A percentile compares a stretch with the other conserved stretches of the same genome.
phyloP scores from a whole-genome alignment of 768 basidiomycete species.

The Rossbeevera mucosa region DNA sequence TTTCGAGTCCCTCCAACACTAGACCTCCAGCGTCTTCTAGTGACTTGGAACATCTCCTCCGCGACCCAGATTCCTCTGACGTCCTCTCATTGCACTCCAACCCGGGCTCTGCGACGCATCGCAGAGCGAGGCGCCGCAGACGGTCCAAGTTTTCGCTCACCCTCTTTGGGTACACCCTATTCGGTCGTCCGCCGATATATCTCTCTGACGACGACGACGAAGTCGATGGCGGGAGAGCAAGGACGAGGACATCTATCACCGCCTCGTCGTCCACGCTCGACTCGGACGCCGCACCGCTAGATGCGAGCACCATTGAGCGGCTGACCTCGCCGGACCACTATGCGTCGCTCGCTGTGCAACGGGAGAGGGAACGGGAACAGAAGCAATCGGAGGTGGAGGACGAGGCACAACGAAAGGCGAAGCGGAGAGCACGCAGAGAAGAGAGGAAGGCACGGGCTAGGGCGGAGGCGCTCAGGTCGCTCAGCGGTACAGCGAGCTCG shows the following conservation, averaged over 20 bases:
- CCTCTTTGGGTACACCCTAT: slow-evolving; percentile 63
- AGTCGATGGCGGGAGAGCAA: slow-evolving; percentile 14
- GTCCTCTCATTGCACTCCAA: slow-evolving; percentile 67
- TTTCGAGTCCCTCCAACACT: slow-evolving; percentile 25
- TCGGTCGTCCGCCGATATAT: slow-evolving; percentile 59
- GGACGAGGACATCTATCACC: slow-evolving; percentile 23
- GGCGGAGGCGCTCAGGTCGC: slow-evolving; percentile 28
- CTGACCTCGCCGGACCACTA: slow-evolving; percentile 41
- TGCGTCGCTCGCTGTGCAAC: slow-evolving; percentile 27
- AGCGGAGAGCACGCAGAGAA: slow-evolving; percentile 41
- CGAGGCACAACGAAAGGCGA: slow-evolving; percentile 43
- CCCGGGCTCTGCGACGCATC: slow-evolving; percentile 34
- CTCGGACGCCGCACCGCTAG: slow-evolving; percentile 66
- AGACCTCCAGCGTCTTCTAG: slow-evolving; percentile 18
- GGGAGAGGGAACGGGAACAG: slow-evolving; percentile 25
- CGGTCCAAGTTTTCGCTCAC: slow-evolving; percentile 40
- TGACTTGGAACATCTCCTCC: slow-evolving; percentile 50
- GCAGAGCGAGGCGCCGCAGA: slow-evolving; percentile 33
- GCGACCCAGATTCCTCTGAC: slow-evolving; percentile 45
- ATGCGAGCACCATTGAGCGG: slow-evolving; percentile 50
- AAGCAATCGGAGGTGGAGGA: slow-evolving; percentile 31
- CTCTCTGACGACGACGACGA: slow-evolving; percentile 54
- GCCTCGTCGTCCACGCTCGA: slow-evolving; percentile 50
- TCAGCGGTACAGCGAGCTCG: slow-evolving; percentile 25
- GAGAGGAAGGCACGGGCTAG: slow-evolving; percentile 44